These are phyloP conservation scores for Apostasia shenzhenica DNA, from an alignment of 106 monocot species.

Conservation along the genomic window DNA sequence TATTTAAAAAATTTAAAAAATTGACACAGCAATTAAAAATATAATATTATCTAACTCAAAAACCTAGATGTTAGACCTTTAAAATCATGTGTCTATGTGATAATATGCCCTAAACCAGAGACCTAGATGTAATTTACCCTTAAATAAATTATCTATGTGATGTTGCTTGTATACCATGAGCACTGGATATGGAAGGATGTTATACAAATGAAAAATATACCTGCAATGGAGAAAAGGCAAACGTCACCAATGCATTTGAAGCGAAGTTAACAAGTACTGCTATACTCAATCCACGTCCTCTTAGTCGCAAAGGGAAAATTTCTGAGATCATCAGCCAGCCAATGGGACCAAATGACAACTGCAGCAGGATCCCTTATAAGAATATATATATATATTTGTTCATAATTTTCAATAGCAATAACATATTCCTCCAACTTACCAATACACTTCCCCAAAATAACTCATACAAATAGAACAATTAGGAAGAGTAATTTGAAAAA, in stretches of 20 bases:
- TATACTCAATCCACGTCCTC: conserved; percentile 87
- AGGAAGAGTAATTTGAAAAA: too few relatives aligned
- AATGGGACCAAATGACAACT: conserved; percentile 98
- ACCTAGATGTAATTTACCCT: neutral
- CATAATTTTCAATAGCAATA: neutral
- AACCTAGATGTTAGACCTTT: too few relatives aligned
- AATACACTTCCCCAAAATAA: too few relatives aligned
- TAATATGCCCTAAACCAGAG: too few relatives aligned
- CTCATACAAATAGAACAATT: too few relatives aligned
- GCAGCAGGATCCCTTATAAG: conserved; percentile 24
- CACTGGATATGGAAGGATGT: neutral
- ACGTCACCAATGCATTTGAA: conserved; percentile 90
- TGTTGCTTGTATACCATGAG: neutral
- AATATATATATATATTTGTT: neutral
- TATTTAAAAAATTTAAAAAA: too few relatives aligned
- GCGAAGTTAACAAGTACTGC: conserved; percentile 92
- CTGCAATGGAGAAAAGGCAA: conserved; percentile 93
- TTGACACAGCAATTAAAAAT: too few relatives aligned
- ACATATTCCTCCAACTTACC: too few relatives aligned
- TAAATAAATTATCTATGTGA: neutral
- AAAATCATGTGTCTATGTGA: too few relatives aligned
- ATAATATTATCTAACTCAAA: neutral
- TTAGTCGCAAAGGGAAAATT: conserved; percentile 71
- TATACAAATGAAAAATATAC: conserved; percentile 24
- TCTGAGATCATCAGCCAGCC: conserved; percentile 99